These are phyloP conservation scores for Amphibolis antarctica DNA, from an alignment of 106 monocot genomes.

Conservation along the genomic window DNA sequence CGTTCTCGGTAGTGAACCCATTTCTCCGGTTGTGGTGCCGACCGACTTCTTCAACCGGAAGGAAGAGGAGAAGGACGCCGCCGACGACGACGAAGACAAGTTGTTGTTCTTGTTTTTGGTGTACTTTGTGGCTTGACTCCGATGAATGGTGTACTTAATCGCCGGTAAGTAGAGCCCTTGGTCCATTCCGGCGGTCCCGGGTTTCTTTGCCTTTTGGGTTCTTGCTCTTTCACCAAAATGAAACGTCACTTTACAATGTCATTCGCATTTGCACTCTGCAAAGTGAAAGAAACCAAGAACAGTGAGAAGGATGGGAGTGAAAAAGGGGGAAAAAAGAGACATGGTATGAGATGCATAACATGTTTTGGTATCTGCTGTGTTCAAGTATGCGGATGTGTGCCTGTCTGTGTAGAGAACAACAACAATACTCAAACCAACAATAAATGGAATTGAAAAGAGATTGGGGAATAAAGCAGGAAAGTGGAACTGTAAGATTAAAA, in stretches of 20 bases:
- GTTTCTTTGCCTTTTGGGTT: neutral
- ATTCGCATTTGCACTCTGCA: slow-evolving; percentile 5
- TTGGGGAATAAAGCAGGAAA: no score
- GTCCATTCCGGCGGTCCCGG: neutral
- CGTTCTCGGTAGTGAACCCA: slow-evolving; percentile 1
- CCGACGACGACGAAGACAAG: neutral
- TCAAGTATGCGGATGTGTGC: no score
- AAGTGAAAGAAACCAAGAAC: neutral
- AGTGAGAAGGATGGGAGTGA: neutral
- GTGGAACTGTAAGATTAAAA: no score
- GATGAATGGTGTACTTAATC: slow-evolving; percentile 1
- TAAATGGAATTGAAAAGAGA: no score
- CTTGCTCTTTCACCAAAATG: neutral
- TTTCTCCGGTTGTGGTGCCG: neutral
- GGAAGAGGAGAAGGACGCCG: no score
- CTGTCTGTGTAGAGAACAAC: no score
- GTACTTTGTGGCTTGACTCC: neutral
- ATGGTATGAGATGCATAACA: neutral
- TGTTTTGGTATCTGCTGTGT: no score
- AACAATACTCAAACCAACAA: no score
- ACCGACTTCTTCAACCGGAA: neutral
- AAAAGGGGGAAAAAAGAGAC: neutral
- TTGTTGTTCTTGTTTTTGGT: neutral
- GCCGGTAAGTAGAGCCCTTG: neutral
- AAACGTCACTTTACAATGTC: neutral